phyloP scores from a whole-genome alignment of 257 asterid genomes.

The Primulina tabacum region DNA sequence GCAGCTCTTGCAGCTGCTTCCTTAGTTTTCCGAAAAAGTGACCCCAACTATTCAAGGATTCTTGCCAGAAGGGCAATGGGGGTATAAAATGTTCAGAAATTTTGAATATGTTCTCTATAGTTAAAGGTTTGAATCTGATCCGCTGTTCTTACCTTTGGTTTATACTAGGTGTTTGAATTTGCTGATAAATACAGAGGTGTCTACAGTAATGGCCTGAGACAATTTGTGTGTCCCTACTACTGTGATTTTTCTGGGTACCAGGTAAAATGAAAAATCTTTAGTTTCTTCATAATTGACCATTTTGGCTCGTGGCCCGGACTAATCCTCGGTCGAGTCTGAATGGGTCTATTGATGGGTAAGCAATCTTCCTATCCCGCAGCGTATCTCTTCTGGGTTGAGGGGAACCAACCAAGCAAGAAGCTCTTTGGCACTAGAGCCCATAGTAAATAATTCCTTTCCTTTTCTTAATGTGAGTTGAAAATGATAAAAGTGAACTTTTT shows the following conservation, averaged over 20 bases:
- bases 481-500: background rate
- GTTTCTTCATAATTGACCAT: background rate
- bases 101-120: background rate
- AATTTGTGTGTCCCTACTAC: constrained; percentile 80
- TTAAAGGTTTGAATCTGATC: background rate
- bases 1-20: constrained; percentile 99
- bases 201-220: constrained; percentile 63
- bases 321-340: too few species aligned
- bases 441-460: too few species aligned
- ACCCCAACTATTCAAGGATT: constrained; percentile 74
- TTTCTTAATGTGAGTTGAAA: background rate
- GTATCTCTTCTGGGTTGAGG: too few species aligned
- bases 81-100: constrained; percentile 30
- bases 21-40: constrained; percentile 66
- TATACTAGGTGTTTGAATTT: constrained; percentile 72
- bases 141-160: background rate
- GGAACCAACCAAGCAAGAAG: too few species aligned
- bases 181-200: constrained; percentile 91
- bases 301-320: background rate
- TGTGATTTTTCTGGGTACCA: constrained; percentile 93
- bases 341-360: too few species aligned
- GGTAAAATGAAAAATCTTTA: constrained; percentile 33
- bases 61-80: constrained; percentile 73
- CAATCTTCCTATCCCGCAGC: too few species aligned
- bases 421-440: background rate